Evolutionary conservation across 2,329 filamentous ascomycete species (phyloP).

Genomic region (Coniochaeta hoffmannii): DNA sequence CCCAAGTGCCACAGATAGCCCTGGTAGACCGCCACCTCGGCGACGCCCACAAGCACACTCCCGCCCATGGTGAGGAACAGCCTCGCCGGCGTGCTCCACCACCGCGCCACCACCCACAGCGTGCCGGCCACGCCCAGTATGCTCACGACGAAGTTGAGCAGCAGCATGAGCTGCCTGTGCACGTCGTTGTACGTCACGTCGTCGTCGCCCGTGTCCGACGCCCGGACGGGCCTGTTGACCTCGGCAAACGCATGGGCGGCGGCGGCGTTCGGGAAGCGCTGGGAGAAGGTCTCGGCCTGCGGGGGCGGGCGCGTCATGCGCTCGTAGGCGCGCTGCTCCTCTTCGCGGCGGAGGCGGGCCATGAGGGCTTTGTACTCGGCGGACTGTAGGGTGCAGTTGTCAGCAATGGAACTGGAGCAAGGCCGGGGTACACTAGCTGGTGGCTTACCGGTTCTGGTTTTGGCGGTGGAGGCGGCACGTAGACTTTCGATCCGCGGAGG

Average conservation of each 20-base stretch:
- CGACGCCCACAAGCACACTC: slow-evolving; percentile 61
- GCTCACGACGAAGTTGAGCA: slow-evolving; percentile 84
- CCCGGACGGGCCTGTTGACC: slow-evolving; percentile 38
- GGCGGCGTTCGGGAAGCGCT: slow-evolving; percentile 43
- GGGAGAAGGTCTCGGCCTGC: slow-evolving; percentile 49
- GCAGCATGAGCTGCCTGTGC: slow-evolving; percentile 73
- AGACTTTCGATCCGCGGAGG: slow-evolving; percentile 64
- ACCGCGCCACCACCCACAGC: slow-evolving; percentile 69
- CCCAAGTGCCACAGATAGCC: slow-evolving; percentile 66
- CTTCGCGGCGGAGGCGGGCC: slow-evolving; percentile 72
- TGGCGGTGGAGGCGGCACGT: slow-evolving; percentile 70
- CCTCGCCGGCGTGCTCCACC: slow-evolving; percentile 66
- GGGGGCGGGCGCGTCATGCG: slow-evolving; percentile 63
- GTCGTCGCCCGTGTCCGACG: slow-evolving; percentile 40
- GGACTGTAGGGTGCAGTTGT: slow-evolving; percentile 39
- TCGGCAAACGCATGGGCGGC: slow-evolving; percentile 40
- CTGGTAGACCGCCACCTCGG: slow-evolving; percentile 70
- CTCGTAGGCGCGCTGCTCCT: slow-evolving; percentile 76
- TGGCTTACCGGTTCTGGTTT: slow-evolving; percentile 65
- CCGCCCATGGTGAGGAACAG: slow-evolving; percentile 66
- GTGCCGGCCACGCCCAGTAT: slow-evolving; percentile 72
- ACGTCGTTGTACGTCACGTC: slow-evolving; percentile 66
- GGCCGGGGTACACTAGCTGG: background rate
- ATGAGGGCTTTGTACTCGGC: slow-evolving; percentile 83
- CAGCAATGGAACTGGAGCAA: slow-evolving; percentile 2